A percentile compares a stretch with the other conserved stretches of the same genome.
These are phyloP conservation scores for Inonotus obliquus DNA, from an alignment of 1,284 basidiomycete species.

Conservation along the genomic window DNA sequence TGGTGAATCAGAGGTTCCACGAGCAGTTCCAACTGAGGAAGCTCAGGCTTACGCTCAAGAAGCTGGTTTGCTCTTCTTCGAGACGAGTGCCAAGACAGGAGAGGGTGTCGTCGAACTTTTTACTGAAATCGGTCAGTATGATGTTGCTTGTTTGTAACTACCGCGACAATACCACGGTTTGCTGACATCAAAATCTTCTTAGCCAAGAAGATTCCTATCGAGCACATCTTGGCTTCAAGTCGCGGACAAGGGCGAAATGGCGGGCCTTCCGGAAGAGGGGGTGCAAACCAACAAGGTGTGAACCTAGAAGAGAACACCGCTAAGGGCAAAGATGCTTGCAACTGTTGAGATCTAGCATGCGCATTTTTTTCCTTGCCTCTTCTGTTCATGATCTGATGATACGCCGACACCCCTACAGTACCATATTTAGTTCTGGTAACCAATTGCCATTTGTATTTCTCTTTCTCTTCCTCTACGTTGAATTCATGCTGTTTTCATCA, in stretches of 20 bases:
- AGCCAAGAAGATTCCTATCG: constrained; percentile 97
- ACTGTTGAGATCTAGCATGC: constrained; percentile 42
- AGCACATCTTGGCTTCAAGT: constrained; percentile 82
- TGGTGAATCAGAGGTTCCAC: constrained; percentile 61
- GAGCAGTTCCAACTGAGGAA: constrained; percentile 91
- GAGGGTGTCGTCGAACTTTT: constrained; percentile 96
- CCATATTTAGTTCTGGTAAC: constrained; percentile 25
- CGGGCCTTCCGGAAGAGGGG: constrained; percentile 48
- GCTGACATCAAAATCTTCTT: constrained; percentile 18
- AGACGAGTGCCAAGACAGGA: constrained; percentile 97
- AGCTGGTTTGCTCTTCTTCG: constrained; percentile 91
- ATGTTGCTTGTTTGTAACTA: constrained; percentile 23
- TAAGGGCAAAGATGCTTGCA: constrained; percentile 75
- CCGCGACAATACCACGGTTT: constrained; percentile 9
- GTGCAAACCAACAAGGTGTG: constrained; percentile 50
- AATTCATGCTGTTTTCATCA: constrained; percentile 1
- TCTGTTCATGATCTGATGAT: constrained; percentile 20
- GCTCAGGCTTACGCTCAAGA: constrained; percentile 96
- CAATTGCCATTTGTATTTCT: constrained; percentile 31
- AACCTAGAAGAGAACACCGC: constrained; percentile 68
- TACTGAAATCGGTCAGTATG: constrained; percentile 87
- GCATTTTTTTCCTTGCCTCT: constrained; percentile 17
- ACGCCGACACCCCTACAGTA: constrained; percentile 13
- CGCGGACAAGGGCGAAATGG: constrained; percentile 61
- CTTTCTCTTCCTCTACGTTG: constrained; percentile 23